phyloP scores from a whole-genome alignment of 805 yeast genomes.

The Metschnikowia proteae region DNA sequence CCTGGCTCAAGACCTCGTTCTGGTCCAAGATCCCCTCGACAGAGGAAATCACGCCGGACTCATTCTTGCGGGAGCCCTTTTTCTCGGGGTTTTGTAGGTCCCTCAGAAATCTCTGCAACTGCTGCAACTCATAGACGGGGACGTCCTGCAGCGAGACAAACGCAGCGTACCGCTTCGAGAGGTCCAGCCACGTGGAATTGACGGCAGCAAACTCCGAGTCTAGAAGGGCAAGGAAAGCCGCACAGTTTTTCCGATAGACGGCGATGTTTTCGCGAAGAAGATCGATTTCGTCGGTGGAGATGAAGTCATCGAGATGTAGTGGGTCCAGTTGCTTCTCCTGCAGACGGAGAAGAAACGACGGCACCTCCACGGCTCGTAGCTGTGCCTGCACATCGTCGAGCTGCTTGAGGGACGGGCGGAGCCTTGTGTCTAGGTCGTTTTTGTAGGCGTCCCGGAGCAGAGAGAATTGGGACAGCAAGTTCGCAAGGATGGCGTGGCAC shows the following conservation, averaged over 20 bases:
- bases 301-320: conserved; percentile 27
- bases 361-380: conserved; percentile 29
- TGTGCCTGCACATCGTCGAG: conserved; percentile 25
- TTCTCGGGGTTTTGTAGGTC: background rate
- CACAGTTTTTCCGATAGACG: conserved; percentile 25
- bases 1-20: conserved; percentile 54
- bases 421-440: conserved; percentile 6
- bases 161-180: background rate
- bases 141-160: background rate
- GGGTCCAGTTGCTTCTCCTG: background rate
- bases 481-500: conserved; percentile 14
- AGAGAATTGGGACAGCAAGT: conserved; percentile 13
- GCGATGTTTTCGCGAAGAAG: conserved; percentile 24
- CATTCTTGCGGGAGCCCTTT: background rate
- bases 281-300: conserved; percentile 31
- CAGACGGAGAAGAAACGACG: conserved; percentile 19
- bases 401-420: conserved; percentile 23
- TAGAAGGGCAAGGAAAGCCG: conserved; percentile 4
- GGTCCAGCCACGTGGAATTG: background rate
- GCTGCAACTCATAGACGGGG: conserved; percentile 1
- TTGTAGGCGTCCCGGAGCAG: conserved; percentile 7
- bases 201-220: background rate
- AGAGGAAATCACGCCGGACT: background rate
- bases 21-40: conserved; percentile 22
- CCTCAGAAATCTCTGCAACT: background rate